Evolutionary conservation across 371 early-diverging fungal species (phyloP), one percentile per base, ranked within the genome.

Genomic region (Thermomucor indicae-seudaticae): DNA sequence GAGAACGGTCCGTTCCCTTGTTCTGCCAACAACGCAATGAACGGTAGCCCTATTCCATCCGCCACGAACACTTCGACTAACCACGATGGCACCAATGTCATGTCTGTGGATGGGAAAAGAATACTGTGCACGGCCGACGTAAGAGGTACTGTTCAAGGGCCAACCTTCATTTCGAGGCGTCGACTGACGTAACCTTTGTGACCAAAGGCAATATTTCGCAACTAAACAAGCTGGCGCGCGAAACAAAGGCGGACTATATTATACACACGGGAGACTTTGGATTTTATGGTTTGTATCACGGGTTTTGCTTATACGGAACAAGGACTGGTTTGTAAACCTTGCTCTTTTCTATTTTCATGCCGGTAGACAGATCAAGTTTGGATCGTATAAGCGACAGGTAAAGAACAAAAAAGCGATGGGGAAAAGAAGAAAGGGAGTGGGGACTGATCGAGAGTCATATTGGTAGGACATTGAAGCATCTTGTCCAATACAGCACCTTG

Each of bases 211-310:
- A 80, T 37, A 69, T 85, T 24, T 78, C 83, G 22, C 79, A 80
- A 58, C 59, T 85, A n/a, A 81, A 85, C 44, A 58, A 67, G 38
- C 70, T 85, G 31, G 83, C 81, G 40, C 76, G 77, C 43, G 77
- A 78, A 35, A 68, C 77, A 11, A 73, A 75, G 41, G 83, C 85
- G 19, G 65, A 76, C 22, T 63, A 70, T 53, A 70, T 85, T 40
- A 79, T 85, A 34, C 85, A 85, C 46, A 80, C 83, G n/a, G 85
- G 85, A 25, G 82, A 83, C 50, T 85, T 85, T 58, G 82, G 83
- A 24, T 83, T 85, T 53, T 82, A 80, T 65, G 83, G 85, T 79
- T 68, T 20, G 23, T 25, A 12, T 3, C 4, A 31, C 4, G 11
- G 10, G 25, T 28, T 31, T 43, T 30, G 7, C 3, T 19, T 30